These are phyloP conservation scores for Cyclostephanos tholiformis DNA, from an alignment of 108 stramenopile genomes.

Conservation along the genomic window DNA sequence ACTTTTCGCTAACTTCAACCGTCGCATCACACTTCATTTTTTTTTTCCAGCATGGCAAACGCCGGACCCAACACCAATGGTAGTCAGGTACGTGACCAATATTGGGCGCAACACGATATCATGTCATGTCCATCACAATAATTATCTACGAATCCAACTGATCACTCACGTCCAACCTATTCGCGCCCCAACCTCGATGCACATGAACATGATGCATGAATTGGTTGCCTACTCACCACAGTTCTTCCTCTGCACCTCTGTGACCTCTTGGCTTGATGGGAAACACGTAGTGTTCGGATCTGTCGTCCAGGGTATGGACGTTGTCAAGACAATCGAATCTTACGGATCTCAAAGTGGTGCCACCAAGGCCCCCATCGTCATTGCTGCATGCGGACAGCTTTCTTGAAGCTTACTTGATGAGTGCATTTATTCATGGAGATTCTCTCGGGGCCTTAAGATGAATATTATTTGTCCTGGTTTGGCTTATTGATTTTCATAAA, in stretches of 20 bases:
- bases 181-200: neutral
- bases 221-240: slow-evolving; percentile 41
- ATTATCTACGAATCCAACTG: neutral
- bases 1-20: too few species aligned
- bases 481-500: too few species aligned
- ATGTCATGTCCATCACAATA: neutral
- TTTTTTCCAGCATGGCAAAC: slow-evolving; percentile 76
- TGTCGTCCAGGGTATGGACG: slow-evolving; percentile 77
- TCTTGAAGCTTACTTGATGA: too few species aligned
- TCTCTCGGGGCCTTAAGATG: too few species aligned
- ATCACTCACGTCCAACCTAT: neutral
- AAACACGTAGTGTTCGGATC: slow-evolving; percentile 88
- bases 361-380: slow-evolving; percentile 67
- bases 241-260: slow-evolving; percentile 60
- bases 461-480: too few species aligned
- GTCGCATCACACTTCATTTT: neutral
- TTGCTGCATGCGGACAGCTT: slow-evolving; percentile 87
- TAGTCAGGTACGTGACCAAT: slow-evolving; percentile 35
- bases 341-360: slow-evolving; percentile 74
- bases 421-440: too few species aligned
- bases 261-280: neutral
- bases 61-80: slow-evolving; percentile 89
- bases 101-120: neutral
- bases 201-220: slow-evolving; percentile 16
- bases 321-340: slow-evolving; percentile 85